A percentile compares a stretch with the other conserved stretches of the same genome.
Conservation (phyloP, 805 yeast genomes). For the Barnettozyma californica region DNA sequence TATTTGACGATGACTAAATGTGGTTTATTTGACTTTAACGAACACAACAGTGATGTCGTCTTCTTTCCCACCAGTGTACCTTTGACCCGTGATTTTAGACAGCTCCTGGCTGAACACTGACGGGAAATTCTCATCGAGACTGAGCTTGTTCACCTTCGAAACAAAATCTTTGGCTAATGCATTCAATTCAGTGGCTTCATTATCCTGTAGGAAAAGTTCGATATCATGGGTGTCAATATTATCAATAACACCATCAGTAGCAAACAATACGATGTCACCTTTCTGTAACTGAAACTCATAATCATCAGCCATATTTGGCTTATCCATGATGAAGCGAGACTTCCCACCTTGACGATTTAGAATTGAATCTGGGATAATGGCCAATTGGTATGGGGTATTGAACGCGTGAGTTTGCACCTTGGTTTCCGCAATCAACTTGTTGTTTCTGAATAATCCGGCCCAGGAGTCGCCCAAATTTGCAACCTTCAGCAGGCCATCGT, state of each 20-base stretch:
- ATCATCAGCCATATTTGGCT: slow-evolving; percentile 63
- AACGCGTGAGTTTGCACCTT: slow-evolving; percentile 78
- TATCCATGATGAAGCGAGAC: slow-evolving; percentile 64
- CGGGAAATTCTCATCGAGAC: slow-evolving; percentile 68
- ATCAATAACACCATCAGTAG: slow-evolving; percentile 93
- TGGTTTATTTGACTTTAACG: slow-evolving; percentile 35
- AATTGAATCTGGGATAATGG: slow-evolving; percentile 69
- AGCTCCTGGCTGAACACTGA: slow-evolving; percentile 84
- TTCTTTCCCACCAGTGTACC: slow-evolving; percentile 86
- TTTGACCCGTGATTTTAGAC: slow-evolving; percentile 57
- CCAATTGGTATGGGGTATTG: slow-evolving; percentile 88
- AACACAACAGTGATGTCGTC: slow-evolving; percentile 88
- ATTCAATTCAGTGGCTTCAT: slow-evolving; percentile 34
- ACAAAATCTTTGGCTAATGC: slow-evolving; percentile 54
- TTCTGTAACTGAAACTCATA: slow-evolving; percentile 59
- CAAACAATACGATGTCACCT: slow-evolving; percentile 75
- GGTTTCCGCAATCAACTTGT: slow-evolving; percentile 58
- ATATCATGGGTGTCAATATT: slow-evolving; percentile 72
- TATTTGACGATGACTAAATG: slow-evolving; percentile 26
- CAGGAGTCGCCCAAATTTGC: slow-evolving; percentile 94
- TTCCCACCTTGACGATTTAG: slow-evolving; percentile 41
- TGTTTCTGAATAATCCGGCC: slow-evolving; percentile 77
- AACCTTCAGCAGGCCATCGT: slow-evolving; percentile 49
- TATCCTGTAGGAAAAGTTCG: slow-evolving; percentile 59
- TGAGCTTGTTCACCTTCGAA: slow-evolving; percentile 56